Evolutionary conservation across 2,329 filamentous ascomycete genomes (phyloP), one percentile per base, ranked within the genome.

Genomic region (Ophiostoma tasmaniense): DNA sequence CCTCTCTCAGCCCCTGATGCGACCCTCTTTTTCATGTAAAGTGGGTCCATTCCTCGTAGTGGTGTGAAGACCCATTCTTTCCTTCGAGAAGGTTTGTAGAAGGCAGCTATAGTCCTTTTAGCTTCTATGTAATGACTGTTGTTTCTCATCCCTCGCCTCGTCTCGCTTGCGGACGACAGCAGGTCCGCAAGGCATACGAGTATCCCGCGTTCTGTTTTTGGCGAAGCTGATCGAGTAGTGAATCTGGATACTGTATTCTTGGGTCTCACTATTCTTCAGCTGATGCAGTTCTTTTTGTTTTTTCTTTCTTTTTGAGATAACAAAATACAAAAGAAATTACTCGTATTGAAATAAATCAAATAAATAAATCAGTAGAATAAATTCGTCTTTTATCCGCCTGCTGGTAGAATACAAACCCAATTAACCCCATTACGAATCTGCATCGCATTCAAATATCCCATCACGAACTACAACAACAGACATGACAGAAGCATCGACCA

Each of bases 61-160:
- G 62, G 33, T 42, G 64, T 39, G 22, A 28, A 25, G 64, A 17
- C 64, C 64, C 64, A 10, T 8, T 65, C 1, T 45, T 65, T 65
- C 37, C 37, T 65, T 65, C 64, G 35, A 65, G 64, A 45, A 65
- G 37, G 35, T 20, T 22, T 13, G 39, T 64, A 33, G 61, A 64
- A 64, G 59, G n/a, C n/a, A n/a, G n/a, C n/a, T n/a, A n/a, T n/a
- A n/a, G n/a, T n/a, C n/a, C n/a, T n/a, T n/a, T n/a, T n/a, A n/a
- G n/a, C n/a, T n/a, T n/a, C n/a, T n/a, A n/a, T n/a, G n/a, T n/a
- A n/a, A n/a, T n/a, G n/a, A n/a, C n/a, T n/a, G n/a, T 39, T 11
- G 13, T 25, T 25, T n/a, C 25, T 55, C 50, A 25, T 28, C 7
- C 10, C n/a, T 68, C n/a, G 14, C 6, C 14, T 30, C 20, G 45